phyloP scores from a whole-genome alignment of 148 eudicot genomes.

The Talinum fruticosum region DNA sequence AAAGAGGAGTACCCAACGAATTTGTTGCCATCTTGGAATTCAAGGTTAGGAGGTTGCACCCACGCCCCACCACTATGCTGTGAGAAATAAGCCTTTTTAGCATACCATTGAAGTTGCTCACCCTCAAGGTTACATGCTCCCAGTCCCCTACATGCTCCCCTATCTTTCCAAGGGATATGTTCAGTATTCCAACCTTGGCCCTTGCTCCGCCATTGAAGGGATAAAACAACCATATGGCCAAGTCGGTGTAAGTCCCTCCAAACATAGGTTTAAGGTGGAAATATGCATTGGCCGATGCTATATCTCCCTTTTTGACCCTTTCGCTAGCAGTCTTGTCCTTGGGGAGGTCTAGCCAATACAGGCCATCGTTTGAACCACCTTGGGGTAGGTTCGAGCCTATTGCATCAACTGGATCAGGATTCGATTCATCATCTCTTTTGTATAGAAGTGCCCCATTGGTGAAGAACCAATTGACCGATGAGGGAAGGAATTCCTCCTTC shows the following conservation, averaged over 20 bases:
- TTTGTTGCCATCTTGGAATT: conserved; percentile 26
- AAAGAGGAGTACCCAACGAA: conserved; percentile 34
- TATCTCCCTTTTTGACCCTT: conserved; percentile 29
- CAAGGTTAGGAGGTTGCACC: conserved; percentile 32
- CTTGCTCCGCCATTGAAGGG: conserved; percentile 40
- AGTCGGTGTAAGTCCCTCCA: conserved; percentile 39
- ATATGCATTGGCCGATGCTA: conserved; percentile 22
- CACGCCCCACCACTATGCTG: conserved; percentile 41
- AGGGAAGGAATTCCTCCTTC: conserved; percentile 32
- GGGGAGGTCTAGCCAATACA: conserved; percentile 44
- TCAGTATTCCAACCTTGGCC: conserved; percentile 30
- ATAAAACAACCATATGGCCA: conserved; percentile 39
- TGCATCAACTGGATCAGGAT: conserved; percentile 29
- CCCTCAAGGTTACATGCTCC: conserved; percentile 43
- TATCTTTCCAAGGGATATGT: conserved; percentile 30
- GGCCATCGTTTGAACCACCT: conserved; percentile 36
- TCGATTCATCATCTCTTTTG: conserved; percentile 34
- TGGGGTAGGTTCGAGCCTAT: conserved; percentile 40
- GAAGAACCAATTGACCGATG: conserved; percentile 43
- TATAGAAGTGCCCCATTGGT: conserved; percentile 34
- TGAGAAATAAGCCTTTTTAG: conserved; percentile 30
- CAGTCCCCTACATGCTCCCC: conserved; percentile 47
- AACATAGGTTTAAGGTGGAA: conserved; percentile 40
- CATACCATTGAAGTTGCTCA: conserved; percentile 40
- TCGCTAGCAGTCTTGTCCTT: conserved; percentile 13